Evolutionary conservation across 208 protist genomes (phyloP).

Genomic region (Blechomonas ayalai): DNA sequence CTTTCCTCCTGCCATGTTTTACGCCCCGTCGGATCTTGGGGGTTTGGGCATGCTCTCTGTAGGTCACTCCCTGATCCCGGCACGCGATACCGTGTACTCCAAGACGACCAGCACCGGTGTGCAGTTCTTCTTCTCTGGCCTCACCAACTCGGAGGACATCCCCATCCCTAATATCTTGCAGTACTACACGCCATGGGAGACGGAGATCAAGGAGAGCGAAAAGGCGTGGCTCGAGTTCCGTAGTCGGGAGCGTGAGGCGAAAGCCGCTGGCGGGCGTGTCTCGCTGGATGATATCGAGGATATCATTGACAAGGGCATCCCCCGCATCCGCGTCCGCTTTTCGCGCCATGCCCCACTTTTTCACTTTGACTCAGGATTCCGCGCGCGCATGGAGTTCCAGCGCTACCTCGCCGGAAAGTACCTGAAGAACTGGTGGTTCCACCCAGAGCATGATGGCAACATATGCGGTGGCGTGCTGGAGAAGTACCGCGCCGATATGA

Average conservation of each 20-base stretch:
- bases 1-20: slow-evolving; percentile 99
- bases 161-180: slow-evolving; percentile 99
- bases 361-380: slow-evolving; percentile 99
- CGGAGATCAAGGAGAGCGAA: slow-evolving; percentile 99
- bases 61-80: slow-evolving; percentile 99
- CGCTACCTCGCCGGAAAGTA: slow-evolving; percentile 97
- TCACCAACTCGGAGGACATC: slow-evolving; percentile 98
- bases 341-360: slow-evolving; percentile 99
- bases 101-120: slow-evolving; percentile 97
- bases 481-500: slow-evolving; percentile 99
- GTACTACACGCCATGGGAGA: slow-evolving; percentile 99
- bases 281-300: slow-evolving; percentile 99
- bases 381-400: slow-evolving; percentile 98
- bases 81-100: slow-evolving; percentile 97
- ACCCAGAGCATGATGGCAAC: slow-evolving; percentile 99
- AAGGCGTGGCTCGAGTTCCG: slow-evolving; percentile 99
- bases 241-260: slow-evolving; percentile 97
- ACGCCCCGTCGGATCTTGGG: slow-evolving; percentile 98
- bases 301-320: slow-evolving; percentile 99
- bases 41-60: slow-evolving; percentile 99
- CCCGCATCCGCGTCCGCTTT: slow-evolving; percentile 99
- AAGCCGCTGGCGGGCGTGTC: slow-evolving; percentile 95
- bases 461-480: slow-evolving; percentile 99
- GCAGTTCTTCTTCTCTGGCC: slow-evolving; percentile 99
- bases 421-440: slow-evolving; percentile 99